These are phyloP conservation scores for Scenedesmus sp. DNA, from an alignment of 163 green algal genomes.

Conservation along the genomic window DNA sequence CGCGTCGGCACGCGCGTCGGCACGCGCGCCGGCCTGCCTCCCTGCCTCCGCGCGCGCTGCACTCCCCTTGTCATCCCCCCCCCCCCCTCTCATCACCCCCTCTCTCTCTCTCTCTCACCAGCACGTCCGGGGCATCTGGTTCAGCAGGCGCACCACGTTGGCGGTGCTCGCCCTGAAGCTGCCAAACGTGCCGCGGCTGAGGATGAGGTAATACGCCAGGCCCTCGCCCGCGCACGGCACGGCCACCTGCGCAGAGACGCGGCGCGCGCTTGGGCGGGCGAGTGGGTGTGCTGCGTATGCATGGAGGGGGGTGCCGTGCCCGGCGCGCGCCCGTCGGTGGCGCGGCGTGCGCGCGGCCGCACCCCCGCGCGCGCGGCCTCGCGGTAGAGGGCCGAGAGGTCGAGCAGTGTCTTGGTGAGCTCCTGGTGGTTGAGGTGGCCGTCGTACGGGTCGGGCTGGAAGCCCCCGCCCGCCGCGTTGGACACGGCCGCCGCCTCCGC, in stretches of 20 bases:
- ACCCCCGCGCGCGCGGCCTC: constrained; percentile 23
- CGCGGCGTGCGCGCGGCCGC: not conserved
- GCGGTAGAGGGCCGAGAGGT: constrained; percentile 39
- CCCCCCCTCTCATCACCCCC: not conserved
- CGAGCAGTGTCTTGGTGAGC: constrained; percentile 77
- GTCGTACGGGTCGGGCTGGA: constrained; percentile 81
- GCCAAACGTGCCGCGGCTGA: constrained; percentile 74
- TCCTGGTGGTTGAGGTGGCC: constrained; percentile 91
- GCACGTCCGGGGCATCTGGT: constrained; percentile 56
- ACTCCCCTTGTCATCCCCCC: not conserved
- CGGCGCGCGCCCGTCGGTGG: no score
- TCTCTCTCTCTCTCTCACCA: not conserved
- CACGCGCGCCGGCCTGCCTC: no score
- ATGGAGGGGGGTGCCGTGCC: no score
- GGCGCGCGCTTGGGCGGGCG: no score
- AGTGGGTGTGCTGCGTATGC: no score
- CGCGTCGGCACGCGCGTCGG: no score
- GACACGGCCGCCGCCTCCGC: constrained; percentile 10
- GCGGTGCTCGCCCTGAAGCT: constrained; percentile 66
- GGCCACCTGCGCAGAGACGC: constrained; percentile 9
- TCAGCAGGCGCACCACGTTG: constrained; percentile 39
- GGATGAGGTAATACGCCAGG: constrained; percentile 77
- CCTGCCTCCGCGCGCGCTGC: not conserved
- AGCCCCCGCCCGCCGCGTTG: not conserved
- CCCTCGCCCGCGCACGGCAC: constrained; percentile 75